Percentiles rank a stretch among this genome's conserved stretches.
Conservation (phyloP, 805 yeast genomes). For the Kodamaea leandrae region DNA sequence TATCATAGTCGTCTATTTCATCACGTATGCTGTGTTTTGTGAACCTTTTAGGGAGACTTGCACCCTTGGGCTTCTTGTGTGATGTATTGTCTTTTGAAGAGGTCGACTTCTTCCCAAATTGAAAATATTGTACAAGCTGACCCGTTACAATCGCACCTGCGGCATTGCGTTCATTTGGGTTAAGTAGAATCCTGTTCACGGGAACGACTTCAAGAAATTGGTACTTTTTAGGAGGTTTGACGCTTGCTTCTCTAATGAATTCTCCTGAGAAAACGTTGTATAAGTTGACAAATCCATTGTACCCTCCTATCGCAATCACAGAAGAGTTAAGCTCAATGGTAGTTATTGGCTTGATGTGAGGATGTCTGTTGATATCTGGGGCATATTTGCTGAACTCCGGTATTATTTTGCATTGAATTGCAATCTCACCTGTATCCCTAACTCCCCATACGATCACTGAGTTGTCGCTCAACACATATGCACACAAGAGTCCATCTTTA, state of each 20-base stretch:
- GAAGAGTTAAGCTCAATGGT: slow-evolving; percentile 34
- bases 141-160: slow-evolving; percentile 44
- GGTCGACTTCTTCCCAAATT: slow-evolving; percentile 38
- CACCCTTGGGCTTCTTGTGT: slow-evolving; percentile 17
- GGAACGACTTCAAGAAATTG: slow-evolving; percentile 25
- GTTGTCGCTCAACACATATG: slow-evolving; percentile 39
- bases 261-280: slow-evolving; percentile 45
- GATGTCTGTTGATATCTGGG: slow-evolving; percentile 7
- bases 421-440: slow-evolving; percentile 23
- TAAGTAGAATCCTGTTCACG: slow-evolving; percentile 24
- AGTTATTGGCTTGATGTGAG: slow-evolving; percentile 16
- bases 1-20: slow-evolving; percentile 38
- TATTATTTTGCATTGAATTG: slow-evolving; percentile 17
- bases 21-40: slow-evolving; percentile 26
- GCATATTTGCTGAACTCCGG: slow-evolving; percentile 23
- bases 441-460: slow-evolving; percentile 43
- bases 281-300: slow-evolving; percentile 41
- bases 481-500: slow-evolving; percentile 40
- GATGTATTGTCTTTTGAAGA: slow-evolving; percentile 6
- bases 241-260: slow-evolving; percentile 32
- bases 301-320: slow-evolving; percentile 38
- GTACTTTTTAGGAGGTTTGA: slow-evolving; percentile 28
- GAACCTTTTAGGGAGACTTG: slow-evolving; percentile 23
- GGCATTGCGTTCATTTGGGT: slow-evolving; percentile 22
- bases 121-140: slow-evolving; percentile 44